phyloP scores from a whole-genome alignment of 1,284 basidiomycete species.

The Ustilago nuda region DNA sequence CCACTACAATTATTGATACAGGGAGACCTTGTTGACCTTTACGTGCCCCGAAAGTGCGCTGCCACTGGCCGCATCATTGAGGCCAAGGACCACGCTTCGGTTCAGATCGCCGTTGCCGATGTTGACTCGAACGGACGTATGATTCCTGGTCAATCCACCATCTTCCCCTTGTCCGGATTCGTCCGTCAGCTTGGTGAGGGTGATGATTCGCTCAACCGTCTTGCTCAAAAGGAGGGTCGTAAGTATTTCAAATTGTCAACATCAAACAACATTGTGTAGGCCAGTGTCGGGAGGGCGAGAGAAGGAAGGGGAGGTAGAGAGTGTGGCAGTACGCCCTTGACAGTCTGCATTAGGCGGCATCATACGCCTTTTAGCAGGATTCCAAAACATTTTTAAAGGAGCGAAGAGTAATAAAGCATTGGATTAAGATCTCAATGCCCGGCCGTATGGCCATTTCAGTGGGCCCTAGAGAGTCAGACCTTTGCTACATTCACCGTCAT shows the following conservation, averaged over 20 bases:
- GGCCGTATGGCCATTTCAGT: conserved; percentile 40
- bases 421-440: conserved; percentile 67
- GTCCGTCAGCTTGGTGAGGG: conserved; percentile 96
- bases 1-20: conserved; percentile 67
- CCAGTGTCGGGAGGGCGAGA: not conserved
- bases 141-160: conserved; percentile 81
- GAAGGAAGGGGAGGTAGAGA: not conserved
- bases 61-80: conserved; percentile 89
- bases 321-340: conserved; percentile 54
- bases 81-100: conserved; percentile 98
- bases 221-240: conserved; percentile 95
- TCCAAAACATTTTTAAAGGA: conserved; percentile 61
- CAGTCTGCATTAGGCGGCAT: conserved; percentile 63
- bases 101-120: conserved; percentile 94
- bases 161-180: conserved; percentile 92
- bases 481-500: conserved; percentile 52
- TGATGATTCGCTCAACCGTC: conserved; percentile 95
- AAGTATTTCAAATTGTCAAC: conserved; percentile 72
- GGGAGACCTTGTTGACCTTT: conserved; percentile 99
- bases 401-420: conserved; percentile 59
- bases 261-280: conserved; percentile 6
- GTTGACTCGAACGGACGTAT: conserved; percentile 94
- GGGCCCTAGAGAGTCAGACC: conserved; percentile 67
- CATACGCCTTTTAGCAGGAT: conserved; percentile 61
- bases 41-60: conserved; percentile 96